Percentiles rank a stretch among this genome's conserved stretches.
These are phyloP conservation scores for Candida qinlingensis DNA, from an alignment of 805 yeast genomes.

Conservation along the genomic window DNA sequence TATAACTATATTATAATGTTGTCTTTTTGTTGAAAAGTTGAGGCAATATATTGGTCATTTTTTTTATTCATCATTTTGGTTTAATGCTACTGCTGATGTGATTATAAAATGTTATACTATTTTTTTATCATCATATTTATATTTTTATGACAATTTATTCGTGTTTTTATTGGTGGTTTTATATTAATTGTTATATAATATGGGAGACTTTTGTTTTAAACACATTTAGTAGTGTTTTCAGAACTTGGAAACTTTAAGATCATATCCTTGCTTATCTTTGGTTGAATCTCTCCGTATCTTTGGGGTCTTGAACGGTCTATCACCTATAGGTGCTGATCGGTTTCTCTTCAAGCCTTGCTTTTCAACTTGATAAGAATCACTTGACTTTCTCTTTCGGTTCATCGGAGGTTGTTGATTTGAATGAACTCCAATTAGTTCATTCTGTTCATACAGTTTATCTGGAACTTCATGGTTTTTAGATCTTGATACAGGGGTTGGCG, in stretches of 20 bases:
- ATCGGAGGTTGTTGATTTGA: too few relatives aligned
- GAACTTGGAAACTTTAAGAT: background rate
- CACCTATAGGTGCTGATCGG: slow-evolving; percentile 7
- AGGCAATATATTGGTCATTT: background rate
- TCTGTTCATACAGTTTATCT: too few relatives aligned
- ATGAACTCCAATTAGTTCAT: too few relatives aligned
- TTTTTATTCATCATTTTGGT: background rate
- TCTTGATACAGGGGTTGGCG: too few relatives aligned
- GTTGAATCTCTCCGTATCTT: background rate
- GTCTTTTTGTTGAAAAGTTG: background rate
- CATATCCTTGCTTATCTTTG: background rate
- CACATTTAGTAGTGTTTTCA: background rate
- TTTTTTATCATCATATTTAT: background rate
- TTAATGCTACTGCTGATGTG: background rate
- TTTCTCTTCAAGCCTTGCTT: background rate
- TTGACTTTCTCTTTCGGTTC: background rate
- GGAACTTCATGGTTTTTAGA: too few relatives aligned
- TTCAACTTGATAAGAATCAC: background rate
- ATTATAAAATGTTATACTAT: background rate
- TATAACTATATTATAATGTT: background rate
- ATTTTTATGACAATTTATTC: background rate
- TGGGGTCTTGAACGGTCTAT: slow-evolving; percentile 7
- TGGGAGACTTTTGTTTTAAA: background rate
- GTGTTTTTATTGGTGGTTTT: background rate
- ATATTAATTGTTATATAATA: background rate